phyloP scores from a whole-genome alignment of 441 rosid species.

The Cnidoscolus chayamansa region DNA sequence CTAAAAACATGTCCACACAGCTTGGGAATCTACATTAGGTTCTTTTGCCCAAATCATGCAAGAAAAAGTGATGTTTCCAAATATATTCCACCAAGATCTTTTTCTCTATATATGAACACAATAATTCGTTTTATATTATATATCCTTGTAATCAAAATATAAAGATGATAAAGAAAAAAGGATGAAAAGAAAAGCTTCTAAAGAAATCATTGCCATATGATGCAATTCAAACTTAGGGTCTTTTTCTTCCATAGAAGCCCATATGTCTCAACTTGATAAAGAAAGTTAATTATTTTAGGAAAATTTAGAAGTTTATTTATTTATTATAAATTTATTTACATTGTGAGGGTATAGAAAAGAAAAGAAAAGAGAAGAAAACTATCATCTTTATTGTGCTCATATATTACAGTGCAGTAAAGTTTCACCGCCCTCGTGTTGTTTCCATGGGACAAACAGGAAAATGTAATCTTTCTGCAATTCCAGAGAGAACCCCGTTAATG shows the following conservation, averaged over 20 bases:
- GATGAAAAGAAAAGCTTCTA: slow-evolving; percentile 4
- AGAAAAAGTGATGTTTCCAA: slow-evolving; percentile 32
- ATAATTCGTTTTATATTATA: background rate
- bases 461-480: background rate
- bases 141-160: background rate
- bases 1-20: slow-evolving; percentile 23
- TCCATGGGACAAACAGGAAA: background rate
- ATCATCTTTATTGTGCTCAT: background rate
- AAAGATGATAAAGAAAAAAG: slow-evolving; percentile 4
- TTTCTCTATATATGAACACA: background rate
- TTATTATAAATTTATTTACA: too few relatives aligned
- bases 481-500: background rate
- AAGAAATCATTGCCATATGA: slow-evolving; percentile 25
- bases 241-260: background rate
- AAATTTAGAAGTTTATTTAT: too few relatives aligned
- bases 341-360: too few relatives aligned
- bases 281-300: background rate
- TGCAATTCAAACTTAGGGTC: slow-evolving; percentile 3
- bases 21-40: slow-evolving; percentile 39
- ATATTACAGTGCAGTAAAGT: background rate
- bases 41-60: slow-evolving; percentile 34
- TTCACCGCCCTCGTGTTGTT: too few relatives aligned
- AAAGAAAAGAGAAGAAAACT: too few relatives aligned
- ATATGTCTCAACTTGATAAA: background rate
- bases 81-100: slow-evolving; percentile 29